Conservation (phyloP, 2,329 filamentous ascomycete genomes). For the Emericellopsis atlantica region DNA sequence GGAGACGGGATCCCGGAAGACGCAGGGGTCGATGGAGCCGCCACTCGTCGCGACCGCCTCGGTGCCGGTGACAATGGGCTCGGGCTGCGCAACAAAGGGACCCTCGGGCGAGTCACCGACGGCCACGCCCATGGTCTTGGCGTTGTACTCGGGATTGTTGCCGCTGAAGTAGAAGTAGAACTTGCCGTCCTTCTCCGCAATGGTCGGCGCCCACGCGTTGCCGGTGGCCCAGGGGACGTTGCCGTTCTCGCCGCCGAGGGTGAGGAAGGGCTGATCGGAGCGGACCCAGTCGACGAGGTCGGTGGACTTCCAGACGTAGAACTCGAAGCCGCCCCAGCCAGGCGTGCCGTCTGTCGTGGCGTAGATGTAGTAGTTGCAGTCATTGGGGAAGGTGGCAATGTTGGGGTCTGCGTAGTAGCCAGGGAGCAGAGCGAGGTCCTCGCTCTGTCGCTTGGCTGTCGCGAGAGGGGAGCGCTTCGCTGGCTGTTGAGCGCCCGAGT, state of each 20-base stretch:
- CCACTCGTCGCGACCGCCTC: slow-evolving; percentile 24
- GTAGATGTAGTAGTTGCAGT: slow-evolving; percentile 32
- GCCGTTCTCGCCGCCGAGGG: slow-evolving; percentile 27
- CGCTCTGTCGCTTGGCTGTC: not conserved
- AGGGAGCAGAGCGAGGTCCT: slow-evolving; percentile 11
- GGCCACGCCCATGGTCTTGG: slow-evolving; percentile 50
- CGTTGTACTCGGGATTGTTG: slow-evolving; percentile 36
- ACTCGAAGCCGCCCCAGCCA: slow-evolving; percentile 31
- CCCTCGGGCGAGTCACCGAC: slow-evolving; percentile 42
- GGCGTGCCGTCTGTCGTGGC: slow-evolving; percentile 30
- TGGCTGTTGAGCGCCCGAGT: too few relatives aligned
- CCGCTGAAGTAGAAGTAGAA: slow-evolving; percentile 53
- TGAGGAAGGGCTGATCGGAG: slow-evolving; percentile 25
- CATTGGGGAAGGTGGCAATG: slow-evolving; percentile 23
- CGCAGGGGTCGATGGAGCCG: slow-evolving; percentile 46
- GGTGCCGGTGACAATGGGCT: slow-evolving; percentile 42
- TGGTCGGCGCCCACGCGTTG: slow-evolving; percentile 56
- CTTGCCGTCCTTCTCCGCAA: slow-evolving; percentile 43
- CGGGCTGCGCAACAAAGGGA: slow-evolving; percentile 40
- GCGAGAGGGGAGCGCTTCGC: slow-evolving; percentile 4
- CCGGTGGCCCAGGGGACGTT: slow-evolving; percentile 54
- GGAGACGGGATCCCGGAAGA: slow-evolving; percentile 44
- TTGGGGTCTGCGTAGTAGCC: slow-evolving; percentile 33
- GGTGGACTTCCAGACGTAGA: slow-evolving; percentile 32
- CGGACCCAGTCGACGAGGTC: slow-evolving; percentile 29